Evolutionary conservation across 768 basidiomycete species (phyloP).

Genomic region (Leccinum uliginosum): DNA sequence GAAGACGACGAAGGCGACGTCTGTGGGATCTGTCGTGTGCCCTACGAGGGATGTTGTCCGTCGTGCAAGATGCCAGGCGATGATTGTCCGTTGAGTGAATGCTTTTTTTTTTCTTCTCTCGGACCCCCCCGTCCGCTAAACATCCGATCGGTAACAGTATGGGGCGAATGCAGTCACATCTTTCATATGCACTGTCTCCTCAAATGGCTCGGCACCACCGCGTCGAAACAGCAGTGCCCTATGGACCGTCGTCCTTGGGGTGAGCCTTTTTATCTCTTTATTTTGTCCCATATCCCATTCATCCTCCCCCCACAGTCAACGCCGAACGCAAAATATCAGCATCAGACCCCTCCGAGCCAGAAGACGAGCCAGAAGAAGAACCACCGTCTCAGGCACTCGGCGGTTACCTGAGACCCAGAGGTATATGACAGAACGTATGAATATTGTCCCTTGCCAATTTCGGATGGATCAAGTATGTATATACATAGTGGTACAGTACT

Average conservation of each 20-base stretch:
- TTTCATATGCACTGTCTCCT: conserved; percentile 99
- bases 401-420: not conserved
- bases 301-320: conserved; percentile 36
- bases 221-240: conserved; percentile 96
- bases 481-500: conserved; percentile 24
- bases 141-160: conserved; percentile 50
- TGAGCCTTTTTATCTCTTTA: conserved; percentile 32
- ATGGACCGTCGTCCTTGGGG: conserved; percentile 96
- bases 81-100: conserved; percentile 85
- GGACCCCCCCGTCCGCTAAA: not conserved
- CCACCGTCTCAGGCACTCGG: not conserved
- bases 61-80: conserved; percentile 96
- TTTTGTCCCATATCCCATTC: not conserved
- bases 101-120: not conserved
- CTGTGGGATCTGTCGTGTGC: conserved; percentile 86
- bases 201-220: conserved; percentile 89
- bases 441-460: too few relatives aligned
- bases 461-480: conserved; percentile 1
- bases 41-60: conserved; percentile 94
- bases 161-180: conserved; percentile 96
- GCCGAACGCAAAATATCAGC: conserved; percentile 50
- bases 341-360: not conserved
- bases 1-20: conserved; percentile 56
- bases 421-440: not conserved
- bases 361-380: not conserved